Evolutionary conservation across 805 yeast genomes (phyloP), one percentile per base, ranked within the genome.

Genomic region (Metschnikowia kofuensis): DNA sequence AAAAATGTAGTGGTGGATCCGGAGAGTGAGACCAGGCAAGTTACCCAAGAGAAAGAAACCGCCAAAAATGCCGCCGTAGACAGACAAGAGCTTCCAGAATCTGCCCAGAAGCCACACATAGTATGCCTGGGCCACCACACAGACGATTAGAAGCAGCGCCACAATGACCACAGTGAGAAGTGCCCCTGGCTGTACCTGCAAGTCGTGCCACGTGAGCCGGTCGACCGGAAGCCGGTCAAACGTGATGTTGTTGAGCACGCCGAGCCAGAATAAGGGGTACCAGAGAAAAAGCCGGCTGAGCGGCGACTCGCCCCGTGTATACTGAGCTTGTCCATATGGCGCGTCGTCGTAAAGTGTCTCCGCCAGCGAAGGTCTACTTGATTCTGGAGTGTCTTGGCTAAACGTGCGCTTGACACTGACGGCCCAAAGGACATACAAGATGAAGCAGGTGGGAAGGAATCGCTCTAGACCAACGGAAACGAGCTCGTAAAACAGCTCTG

Each of bases 141-240:
- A 83, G 0, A 49, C 43, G 0, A 68, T 48, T 4, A 88, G 76
- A 1, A 76, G 53, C 2, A 67, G 47, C 0, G 78, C 66, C 0
- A 91, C 77, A 0, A 77, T 63, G 0, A 77, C 50, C 0, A 88
- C 80, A 0, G 96, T 86, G 0, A 79, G 47, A 35, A 86, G 61
- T 0, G 96, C 88, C 0, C 96, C 96, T 0, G 92, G 84, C 66
- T 85, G 91, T 28, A 78, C 77, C 53, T 76, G 79, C 29, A 92
- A 69, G 62, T 92, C 98, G 10, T 72, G 68, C 2, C 81, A 58
- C 0, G 92, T 87, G 38, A 92, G 71, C 47, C 99, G 73, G 62
- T 92, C 98, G 10, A 91, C 84, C 0, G 97, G 96, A 10, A 92
- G 67, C 51, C 91, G 71, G 61, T 90, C 98, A 68, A 92, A 89